phyloP scores from a whole-genome alignment of 139 green algal species.

The Raphidocelis subcapitata region DNA sequence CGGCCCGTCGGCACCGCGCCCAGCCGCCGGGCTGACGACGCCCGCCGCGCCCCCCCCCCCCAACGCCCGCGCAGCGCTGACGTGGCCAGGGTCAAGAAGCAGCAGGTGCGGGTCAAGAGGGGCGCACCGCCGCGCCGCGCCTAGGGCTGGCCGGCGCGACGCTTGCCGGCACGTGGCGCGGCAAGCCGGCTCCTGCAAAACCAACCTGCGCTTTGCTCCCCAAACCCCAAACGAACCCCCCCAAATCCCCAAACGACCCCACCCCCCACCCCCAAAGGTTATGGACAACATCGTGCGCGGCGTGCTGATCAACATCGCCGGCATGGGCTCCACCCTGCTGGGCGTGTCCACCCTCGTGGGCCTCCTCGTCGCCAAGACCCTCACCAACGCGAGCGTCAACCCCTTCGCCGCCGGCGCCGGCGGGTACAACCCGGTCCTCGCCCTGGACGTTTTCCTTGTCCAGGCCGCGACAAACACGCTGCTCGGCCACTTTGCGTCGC shows the following conservation, averaged over 20 bases:
- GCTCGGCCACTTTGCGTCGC: slow-evolving; percentile 87
- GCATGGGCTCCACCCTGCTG: slow-evolving; percentile 67
- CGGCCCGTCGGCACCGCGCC: no score
- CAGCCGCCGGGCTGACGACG: no score
- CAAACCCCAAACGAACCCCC: no score
- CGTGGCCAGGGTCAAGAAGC: slow-evolving; percentile 63
- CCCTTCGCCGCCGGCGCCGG: slow-evolving; percentile 76
- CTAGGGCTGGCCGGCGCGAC: no score
- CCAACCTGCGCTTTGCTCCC: no score
- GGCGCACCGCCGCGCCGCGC: neutral
- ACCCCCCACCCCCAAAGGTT: slow-evolving; percentile 34
- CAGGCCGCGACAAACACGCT: slow-evolving; percentile 94
- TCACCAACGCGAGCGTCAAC: slow-evolving; percentile 88
- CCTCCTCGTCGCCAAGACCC: slow-evolving; percentile 96
- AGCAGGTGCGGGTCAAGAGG: slow-evolving; percentile 36
- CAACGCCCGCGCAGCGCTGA: no score
- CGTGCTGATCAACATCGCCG: slow-evolving; percentile 79
- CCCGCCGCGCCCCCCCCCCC: no score
- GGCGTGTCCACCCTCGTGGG: slow-evolving; percentile 80
- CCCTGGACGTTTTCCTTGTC: slow-evolving; percentile 98
- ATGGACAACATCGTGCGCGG: slow-evolving; percentile 69
- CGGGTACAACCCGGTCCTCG: slow-evolving; percentile 93
- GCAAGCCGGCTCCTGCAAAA: no score
- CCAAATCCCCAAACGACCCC: no score
- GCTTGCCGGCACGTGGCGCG: no score